Base-by-base conservation (phyloP, 106 monocot genomes). In the Triglochin maritima region DNA sequence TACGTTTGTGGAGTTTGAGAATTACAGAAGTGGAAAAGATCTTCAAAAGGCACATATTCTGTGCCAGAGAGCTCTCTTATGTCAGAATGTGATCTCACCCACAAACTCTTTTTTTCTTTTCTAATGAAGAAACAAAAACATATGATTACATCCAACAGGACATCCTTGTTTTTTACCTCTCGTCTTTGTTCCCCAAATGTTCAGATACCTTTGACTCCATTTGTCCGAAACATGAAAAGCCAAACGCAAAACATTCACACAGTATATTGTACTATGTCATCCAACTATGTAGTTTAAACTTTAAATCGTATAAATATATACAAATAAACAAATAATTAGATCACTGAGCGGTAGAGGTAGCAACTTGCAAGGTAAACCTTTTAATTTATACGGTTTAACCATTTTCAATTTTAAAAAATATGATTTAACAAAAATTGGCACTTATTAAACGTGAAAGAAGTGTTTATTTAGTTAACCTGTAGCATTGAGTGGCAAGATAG, bases 151-250 rank as follows among this genome's bases (percentile, higher is more conserved):
- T 62, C 29, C 42, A 46, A 45, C 4, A 44, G 12, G 9, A 62
- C 46, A 12, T 46, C 62, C 44, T 62, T 62, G 62, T 62, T 62
- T 42, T 62, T 62, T 62, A 62, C 62, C 17, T 44, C 44, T 62
- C 0, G 62, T 42, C 62, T 62, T n/a, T 44, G 43, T 13, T 43
- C 45, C 42, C n/a, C n/a, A n/a, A n/a, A n/a, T n/a, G n/a, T n/a
- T n/a, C 4, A 9, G 45, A 44, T 45, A n/a, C 62, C 62, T 62
- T n/a, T 46, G 62, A 62, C 46, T 62, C 62, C 1, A 4, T 44
- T 45, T 17, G 44, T 62, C 42, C 44, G 45, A 17, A 45, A 45
- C 46, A 62, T 13, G 6, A 62, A 13, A n/a, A 45, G 44, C 43
- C 44, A 46, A 9, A 2, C 7, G 10, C 62, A 44, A 13, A 12